A percentile compares a stretch with the other conserved stretches of the same genome.
phyloP scores from a whole-genome alignment of 495 filamentous ascomycete genomes.

The Aspergillus sparsus region DNA sequence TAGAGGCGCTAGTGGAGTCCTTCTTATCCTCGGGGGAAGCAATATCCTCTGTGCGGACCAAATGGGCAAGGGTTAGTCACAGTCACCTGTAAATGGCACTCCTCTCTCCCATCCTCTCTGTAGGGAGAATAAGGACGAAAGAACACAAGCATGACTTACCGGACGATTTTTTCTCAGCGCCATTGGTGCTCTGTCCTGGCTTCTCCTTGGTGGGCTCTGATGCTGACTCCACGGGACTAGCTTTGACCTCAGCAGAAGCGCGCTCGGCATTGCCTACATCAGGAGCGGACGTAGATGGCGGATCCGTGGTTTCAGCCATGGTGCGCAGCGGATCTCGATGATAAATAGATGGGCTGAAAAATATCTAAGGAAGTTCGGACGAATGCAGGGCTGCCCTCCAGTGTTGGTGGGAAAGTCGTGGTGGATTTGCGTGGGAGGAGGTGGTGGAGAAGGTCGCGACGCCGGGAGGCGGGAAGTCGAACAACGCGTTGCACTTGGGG shows the following conservation, averaged over 20 bases:
- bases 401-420: conserved; percentile 26
- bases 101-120: conserved; percentile 1
- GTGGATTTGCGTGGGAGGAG: conserved; percentile 29
- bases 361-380: conserved; percentile 19
- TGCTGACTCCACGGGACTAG: conserved; percentile 22
- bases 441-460: conserved; percentile 48
- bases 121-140: conserved; percentile 7
- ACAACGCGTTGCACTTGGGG: conserved; percentile 43
- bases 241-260: conserved; percentile 34
- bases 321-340: conserved; percentile 30
- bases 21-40: conserved; percentile 36
- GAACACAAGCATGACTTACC: conserved; percentile 30
- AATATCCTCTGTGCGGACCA: conserved; percentile 25
- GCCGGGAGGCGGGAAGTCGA: conserved; percentile 43
- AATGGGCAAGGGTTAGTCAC: conserved; percentile 28
- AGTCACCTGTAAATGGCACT: conserved; percentile 5
- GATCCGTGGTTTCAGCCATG: conserved; percentile 49
- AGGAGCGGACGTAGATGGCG: conserved; percentile 34
- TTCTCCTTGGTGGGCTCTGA: conserved; percentile 33
- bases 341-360: conserved; percentile 10
- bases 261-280: conserved; percentile 39
- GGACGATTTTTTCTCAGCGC: conserved; percentile 34
- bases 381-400: conserved; percentile 15
- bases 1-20: conserved; percentile 26
- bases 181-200: conserved; percentile 34